Evolutionary conservation across 148 eudicot genomes (phyloP).

Genomic region (Rhododendron mucronatum): DNA sequence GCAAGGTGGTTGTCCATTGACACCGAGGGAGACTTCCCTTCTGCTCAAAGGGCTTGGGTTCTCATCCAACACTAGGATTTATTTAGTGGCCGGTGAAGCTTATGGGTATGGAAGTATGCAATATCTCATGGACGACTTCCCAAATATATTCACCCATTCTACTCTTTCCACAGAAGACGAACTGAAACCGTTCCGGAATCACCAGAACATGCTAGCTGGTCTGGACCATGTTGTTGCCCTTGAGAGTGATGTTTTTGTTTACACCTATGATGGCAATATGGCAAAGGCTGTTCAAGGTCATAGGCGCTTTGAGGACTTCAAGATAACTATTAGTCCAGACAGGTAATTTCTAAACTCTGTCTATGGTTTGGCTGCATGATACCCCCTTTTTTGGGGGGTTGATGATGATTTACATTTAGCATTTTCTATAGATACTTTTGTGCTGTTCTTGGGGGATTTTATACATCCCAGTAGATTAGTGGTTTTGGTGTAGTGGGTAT

Average conservation of each 20-base stretch:
- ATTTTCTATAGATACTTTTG: background rate
- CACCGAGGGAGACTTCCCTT: conserved; percentile 90
- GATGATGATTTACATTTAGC: background rate
- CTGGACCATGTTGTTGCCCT: conserved; percentile 90
- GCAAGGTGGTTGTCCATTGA: conserved; percentile 89
- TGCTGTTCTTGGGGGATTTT: background rate
- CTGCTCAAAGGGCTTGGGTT: conserved; percentile 75
- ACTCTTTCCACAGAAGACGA: conserved; percentile 70
- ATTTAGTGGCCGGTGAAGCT: conserved; percentile 95
- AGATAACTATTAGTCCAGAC: conserved; percentile 87
- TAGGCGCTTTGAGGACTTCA: conserved; percentile 83
- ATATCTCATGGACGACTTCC: conserved; percentile 59
- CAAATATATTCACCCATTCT: conserved; percentile 79
- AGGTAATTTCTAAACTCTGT: conserved; percentile 38
- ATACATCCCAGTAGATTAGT: background rate
- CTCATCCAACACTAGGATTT: conserved; percentile 73
- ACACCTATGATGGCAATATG: conserved; percentile 98
- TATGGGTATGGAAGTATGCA: conserved; percentile 89
- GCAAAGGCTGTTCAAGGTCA: conserved; percentile 99
- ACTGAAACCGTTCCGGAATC: conserved; percentile 65
- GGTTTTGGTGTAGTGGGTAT: background rate
- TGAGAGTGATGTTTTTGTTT: conserved; percentile 77
- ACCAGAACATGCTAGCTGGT: conserved; percentile 98
- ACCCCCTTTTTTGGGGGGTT: background rate
- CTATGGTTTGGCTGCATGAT: background rate